Percentiles rank a stretch among this genome's conserved stretches.
phyloP scores from a whole-genome alignment of 1,139 yeast genomes.

The Nakaseomyces nivariensis region DNA sequence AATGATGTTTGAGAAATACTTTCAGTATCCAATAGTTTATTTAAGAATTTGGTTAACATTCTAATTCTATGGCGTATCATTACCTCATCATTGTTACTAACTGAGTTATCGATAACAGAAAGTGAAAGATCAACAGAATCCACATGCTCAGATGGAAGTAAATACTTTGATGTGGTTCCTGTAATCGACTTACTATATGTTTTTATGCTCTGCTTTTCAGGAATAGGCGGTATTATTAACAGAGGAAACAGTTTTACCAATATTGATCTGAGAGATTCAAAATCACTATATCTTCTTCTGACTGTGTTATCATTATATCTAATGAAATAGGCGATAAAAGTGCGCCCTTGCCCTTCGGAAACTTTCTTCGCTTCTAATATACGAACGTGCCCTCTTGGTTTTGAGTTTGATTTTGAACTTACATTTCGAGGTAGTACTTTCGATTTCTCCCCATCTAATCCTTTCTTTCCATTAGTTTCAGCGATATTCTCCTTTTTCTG shows the following conservation, averaged over 20 bases:
- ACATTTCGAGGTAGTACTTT: background rate
- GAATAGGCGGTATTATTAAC: conserved; percentile 82
- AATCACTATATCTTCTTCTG: conserved; percentile 82
- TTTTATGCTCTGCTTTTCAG: conserved; percentile 61
- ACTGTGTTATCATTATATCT: conserved; percentile 47
- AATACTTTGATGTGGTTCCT: conserved; percentile 21
- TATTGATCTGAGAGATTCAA: conserved; percentile 67
- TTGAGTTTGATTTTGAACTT: background rate
- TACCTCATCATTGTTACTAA: conserved; percentile 25
- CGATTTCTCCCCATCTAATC: background rate
- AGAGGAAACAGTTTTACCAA: conserved; percentile 72
- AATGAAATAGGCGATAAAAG: conserved; percentile 75
- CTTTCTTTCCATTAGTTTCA: background rate
- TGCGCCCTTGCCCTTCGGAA: conserved; percentile 62
- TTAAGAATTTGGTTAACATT: conserved; percentile 26
- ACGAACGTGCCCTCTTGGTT: conserved; percentile 21
- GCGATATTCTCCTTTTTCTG: background rate
- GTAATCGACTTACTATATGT: conserved; percentile 26
- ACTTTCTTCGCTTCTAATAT: conserved; percentile 74
- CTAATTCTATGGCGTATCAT: conserved; percentile 29
- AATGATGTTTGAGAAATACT: conserved; percentile 45
- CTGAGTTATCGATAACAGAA: conserved; percentile 25
- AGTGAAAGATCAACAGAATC: conserved; percentile 24
- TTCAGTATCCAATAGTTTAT: conserved; percentile 18
- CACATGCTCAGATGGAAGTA: conserved; percentile 21